Evolutionary conservation across 2,329 filamentous ascomycete species (phyloP), one percentile per base, ranked within the genome.

Genomic region (Colletotrichum eleusines): DNA sequence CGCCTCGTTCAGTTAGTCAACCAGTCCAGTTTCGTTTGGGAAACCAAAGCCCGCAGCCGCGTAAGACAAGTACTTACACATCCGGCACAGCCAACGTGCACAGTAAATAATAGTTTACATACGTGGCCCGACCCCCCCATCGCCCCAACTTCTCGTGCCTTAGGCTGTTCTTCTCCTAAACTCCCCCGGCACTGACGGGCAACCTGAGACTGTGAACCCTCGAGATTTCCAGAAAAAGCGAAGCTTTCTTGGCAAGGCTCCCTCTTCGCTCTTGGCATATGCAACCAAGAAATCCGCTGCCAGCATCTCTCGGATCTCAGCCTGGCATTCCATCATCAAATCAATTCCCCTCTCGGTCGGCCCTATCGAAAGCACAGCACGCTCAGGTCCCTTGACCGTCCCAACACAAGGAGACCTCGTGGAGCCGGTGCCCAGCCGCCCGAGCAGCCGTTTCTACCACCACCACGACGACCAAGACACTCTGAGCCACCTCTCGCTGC

Each of bases 181-280:
- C 35, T 40, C 66, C 58, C 62, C 66, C 66, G 69, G 59, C 69
- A 69, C 60, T 54, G 59, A 69, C 69, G 68, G 69, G 69, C 69
- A 72, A 72, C 70, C 69, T 72, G 69, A 72, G 69, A 72, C 69
- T 70, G 69, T 69, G 69, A 70, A 65, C 59, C 69, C 69, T 72
- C 69, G 54, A 69, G 59, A 69, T 72, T 68, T 72, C 66, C 66
- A 72, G 69, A 69, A 73, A 73, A 65, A 66, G 69, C 72, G 72
- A 74, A 73, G 72, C 72, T 73, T 73, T 73, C 73, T 74, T 74
- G 73, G 73, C 73, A 72, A 69, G 73, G 65, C 69, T 72, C 65
- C 63, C 73, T 72, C 68, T 63, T 73, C 59, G 58, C 59, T 72
- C 73, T 74, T 74, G 73, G 73, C 73, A 74, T 72, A 73, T 74